Evolutionary conservation across 768 basidiomycete species (phyloP).

Genomic region (Amanita phalloides): DNA sequence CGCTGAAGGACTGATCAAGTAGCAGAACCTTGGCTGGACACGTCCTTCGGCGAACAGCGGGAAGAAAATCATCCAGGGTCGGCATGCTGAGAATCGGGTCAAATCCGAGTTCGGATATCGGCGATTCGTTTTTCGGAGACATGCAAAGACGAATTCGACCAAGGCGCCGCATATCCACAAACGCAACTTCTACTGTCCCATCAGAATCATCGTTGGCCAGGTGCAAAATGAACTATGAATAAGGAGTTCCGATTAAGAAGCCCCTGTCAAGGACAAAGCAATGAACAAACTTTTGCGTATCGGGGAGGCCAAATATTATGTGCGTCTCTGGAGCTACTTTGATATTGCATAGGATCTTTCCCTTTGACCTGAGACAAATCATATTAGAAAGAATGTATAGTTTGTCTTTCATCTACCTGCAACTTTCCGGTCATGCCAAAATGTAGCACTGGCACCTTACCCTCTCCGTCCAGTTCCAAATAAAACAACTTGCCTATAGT

Average conservation of each 20-base stretch:
- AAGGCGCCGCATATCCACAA: constrained; percentile 61
- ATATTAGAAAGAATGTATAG: constrained; percentile 9
- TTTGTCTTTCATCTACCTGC: constrained; percentile 24
- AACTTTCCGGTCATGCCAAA: constrained; percentile 87
- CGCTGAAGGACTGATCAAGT: constrained; percentile 70
- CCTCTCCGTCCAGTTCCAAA: constrained; percentile 48
- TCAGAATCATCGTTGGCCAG: constrained; percentile 28
- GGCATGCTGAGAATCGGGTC: constrained; percentile 71
- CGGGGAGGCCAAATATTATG: constrained; percentile 53
- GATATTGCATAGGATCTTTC: constrained; percentile 36
- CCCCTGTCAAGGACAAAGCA: not conserved
- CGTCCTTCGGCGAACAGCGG: constrained; percentile 36
- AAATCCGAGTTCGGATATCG: constrained; percentile 65
- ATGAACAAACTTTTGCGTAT: constrained; percentile 43
- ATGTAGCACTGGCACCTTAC: constrained; percentile 59
- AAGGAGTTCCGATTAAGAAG: not conserved
- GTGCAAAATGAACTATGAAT: constrained; percentile 49
- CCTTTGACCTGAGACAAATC: constrained; percentile 31
- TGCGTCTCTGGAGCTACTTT: constrained; percentile 27
- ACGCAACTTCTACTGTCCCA: constrained; percentile 47
- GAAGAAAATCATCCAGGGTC: constrained; percentile 36
- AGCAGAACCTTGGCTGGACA: constrained; percentile 70
- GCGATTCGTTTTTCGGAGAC: constrained; percentile 49
- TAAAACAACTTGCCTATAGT: constrained; percentile 54
- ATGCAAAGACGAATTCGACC: constrained; percentile 56